Base-by-base conservation (phyloP, 768 basidiomycete species). In the Amanita pseudoporphyria region DNA sequence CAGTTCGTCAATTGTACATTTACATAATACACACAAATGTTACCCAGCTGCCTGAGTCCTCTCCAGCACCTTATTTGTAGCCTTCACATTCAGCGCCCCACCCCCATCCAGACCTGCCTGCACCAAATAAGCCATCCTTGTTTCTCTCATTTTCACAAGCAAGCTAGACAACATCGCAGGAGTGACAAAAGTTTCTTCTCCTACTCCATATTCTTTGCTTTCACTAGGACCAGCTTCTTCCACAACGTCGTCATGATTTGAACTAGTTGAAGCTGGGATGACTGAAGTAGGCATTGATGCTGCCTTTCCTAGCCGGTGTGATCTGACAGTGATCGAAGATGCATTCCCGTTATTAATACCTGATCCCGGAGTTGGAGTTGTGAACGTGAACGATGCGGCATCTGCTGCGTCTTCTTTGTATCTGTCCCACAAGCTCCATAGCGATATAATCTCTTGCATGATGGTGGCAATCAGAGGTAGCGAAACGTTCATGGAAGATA, bases 381-480 rank as follows among this genome's bases (percentile, higher is more conserved):
- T n/a, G n/a, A n/a, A n/a, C n/a, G n/a, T n/a, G n/a, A n/a, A n/a
- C n/a, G n/a, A n/a, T n/a, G n/a, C n/a, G n/a, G 37, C 6, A 32
- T 41, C 41, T 2, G 71, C 59, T 3, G 67, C 68, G 38, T 84
- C 79, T 53, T 89, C 84, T 49, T 79, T 81, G 65, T 90, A 91
- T 7, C 78, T 71, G 33, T 87, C 86, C 91, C 94, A 97, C 0
- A 93, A 74, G 4, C 86, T 78, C 65, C 97, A 98, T 30, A 96
- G 66, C 3, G 86, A 79, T 47, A 97, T 74, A 55, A 98, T 89
- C 67, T 98, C 89, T 60, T 97, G 94, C 0, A 85, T 78, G 58
- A 96, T 84, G 33, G 86, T 82, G 22, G 89, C 79, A 35, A 99
- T 68, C 51, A 87, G 75, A 1, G 85, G 74, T 56, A 94, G 74